Conservation (phyloP, 2,329 filamentous ascomycete species). For the Lecanicillium sp. region DNA sequence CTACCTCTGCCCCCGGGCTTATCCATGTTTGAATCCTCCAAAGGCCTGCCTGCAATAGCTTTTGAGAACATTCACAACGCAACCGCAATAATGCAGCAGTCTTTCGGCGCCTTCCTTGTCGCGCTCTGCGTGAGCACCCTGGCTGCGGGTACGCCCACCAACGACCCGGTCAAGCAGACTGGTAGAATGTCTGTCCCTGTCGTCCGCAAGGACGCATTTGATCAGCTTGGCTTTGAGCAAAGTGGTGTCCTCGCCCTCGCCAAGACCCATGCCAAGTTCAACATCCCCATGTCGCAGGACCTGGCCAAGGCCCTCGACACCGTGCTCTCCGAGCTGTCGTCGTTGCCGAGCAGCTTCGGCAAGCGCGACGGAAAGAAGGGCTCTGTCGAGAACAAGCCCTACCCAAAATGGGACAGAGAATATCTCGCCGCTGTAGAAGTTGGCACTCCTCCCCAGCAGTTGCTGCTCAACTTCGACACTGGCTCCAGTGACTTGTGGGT, state of each 20-base stretch:
- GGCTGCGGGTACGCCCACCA: conserved; percentile 13
- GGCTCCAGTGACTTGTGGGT: conserved; percentile 37
- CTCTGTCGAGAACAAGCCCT: no score
- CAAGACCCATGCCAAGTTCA: conserved; percentile 29
- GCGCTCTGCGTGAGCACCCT: not conserved
- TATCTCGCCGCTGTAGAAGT: not conserved
- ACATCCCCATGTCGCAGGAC: conserved; percentile 37
- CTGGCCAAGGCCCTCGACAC: conserved; percentile 41
- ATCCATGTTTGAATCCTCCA: not conserved
- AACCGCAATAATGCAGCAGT: not conserved
- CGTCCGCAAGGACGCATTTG: conserved; percentile 16
- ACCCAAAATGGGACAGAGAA: no score
- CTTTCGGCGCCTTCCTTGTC: not conserved
- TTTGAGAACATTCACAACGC: not conserved
- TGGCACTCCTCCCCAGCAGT: conserved; percentile 30
- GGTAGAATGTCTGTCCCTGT: not conserved
- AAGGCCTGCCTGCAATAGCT: not conserved
- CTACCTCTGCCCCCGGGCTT: not conserved
- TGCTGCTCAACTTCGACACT: conserved; percentile 37
- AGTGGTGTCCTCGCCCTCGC: conserved; percentile 28
- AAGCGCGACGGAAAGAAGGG: not conserved
- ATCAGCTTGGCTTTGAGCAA: no score
- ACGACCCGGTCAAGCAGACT: not conserved
- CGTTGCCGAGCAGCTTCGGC: no score
- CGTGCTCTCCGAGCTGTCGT: conserved; percentile 28